Evolutionary conservation across 1,284 basidiomycete genomes (phyloP).

Genomic region (Puccinia sorghi): DNA sequence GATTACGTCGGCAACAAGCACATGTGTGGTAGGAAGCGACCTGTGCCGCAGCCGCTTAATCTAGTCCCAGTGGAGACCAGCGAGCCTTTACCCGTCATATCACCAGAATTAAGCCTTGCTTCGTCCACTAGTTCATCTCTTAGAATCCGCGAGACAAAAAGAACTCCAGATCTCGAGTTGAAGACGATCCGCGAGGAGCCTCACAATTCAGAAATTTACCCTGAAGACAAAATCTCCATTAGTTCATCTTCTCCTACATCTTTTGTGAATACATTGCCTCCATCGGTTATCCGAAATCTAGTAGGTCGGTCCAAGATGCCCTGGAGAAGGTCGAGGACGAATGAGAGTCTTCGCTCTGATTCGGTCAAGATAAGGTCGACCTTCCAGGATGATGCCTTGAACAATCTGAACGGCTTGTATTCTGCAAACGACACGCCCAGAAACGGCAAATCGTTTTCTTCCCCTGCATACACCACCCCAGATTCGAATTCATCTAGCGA

Average conservation of each 20-base stretch:
- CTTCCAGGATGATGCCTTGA: background rate
- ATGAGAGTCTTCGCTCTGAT: background rate
- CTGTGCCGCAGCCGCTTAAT: slow-evolving; percentile 6
- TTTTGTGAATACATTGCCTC: background rate
- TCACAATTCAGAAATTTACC: background rate
- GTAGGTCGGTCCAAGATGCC: background rate
- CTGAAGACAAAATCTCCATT: background rate
- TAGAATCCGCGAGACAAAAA: background rate
- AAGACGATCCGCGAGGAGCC: background rate
- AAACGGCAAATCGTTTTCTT: background rate
- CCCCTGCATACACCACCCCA: background rate
- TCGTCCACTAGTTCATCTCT: background rate
- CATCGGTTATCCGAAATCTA: background rate
- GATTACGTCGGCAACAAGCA: background rate
- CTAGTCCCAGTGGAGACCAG: background rate
- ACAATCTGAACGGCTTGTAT: background rate
- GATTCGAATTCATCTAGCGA: background rate
- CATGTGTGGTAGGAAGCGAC: background rate
- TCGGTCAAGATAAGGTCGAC: background rate
- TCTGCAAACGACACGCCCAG: background rate
- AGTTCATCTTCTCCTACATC: background rate
- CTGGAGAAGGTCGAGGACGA: background rate
- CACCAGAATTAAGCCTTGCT: background rate
- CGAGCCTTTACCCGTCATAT: background rate
- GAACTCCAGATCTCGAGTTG: background rate